Percentiles rank a stretch among this genome's conserved stretches.
Conservation (phyloP, 129 eudicot species). For the Saposhnikovia divaricata region DNA sequence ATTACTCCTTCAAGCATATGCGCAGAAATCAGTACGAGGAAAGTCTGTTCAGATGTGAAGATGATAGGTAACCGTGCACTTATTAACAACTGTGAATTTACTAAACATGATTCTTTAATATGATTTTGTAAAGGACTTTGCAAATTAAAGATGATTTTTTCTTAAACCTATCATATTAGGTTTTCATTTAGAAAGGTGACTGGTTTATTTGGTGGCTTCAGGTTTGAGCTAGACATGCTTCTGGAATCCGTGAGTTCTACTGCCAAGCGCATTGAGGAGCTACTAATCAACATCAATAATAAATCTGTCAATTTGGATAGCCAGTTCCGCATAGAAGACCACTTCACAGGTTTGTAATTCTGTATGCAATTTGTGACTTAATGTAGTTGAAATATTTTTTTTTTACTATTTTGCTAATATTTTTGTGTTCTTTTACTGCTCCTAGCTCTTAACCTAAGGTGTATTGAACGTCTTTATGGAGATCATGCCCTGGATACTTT, state of each 20-base stretch:
- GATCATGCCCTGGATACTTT: conserved; percentile 95
- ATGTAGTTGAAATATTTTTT: not conserved
- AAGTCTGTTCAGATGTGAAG: conserved; percentile 97
- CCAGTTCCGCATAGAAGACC: conserved; percentile 64
- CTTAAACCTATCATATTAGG: not conserved
- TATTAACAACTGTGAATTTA: not conserved
- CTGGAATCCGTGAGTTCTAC: conserved; percentile 93
- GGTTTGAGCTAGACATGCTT: conserved; percentile 95
- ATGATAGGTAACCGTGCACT: conserved; percentile 57
- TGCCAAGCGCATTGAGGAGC: conserved; percentile 73
- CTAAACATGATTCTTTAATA: not conserved
- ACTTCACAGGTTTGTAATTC: conserved; percentile 52
- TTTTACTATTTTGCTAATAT: not conserved
- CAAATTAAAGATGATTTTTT: not conserved
- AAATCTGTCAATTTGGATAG: conserved; percentile 40
- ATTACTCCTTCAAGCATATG: conserved; percentile 99
- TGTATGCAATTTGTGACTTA: not conserved
- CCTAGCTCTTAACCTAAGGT: conserved; percentile 72
- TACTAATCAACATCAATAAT: conserved; percentile 45
- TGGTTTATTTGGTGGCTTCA: conserved; percentile 19
- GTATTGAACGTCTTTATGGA: conserved; percentile 97
- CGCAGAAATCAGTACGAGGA: conserved; percentile 98
- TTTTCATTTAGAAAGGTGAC: not conserved
- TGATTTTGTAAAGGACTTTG: not conserved
- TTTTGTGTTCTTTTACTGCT: conserved; percentile 9